Evolutionary conservation across 495 filamentous ascomycete species (phyloP).

Genomic region (Trichoderma reesei): DNA sequence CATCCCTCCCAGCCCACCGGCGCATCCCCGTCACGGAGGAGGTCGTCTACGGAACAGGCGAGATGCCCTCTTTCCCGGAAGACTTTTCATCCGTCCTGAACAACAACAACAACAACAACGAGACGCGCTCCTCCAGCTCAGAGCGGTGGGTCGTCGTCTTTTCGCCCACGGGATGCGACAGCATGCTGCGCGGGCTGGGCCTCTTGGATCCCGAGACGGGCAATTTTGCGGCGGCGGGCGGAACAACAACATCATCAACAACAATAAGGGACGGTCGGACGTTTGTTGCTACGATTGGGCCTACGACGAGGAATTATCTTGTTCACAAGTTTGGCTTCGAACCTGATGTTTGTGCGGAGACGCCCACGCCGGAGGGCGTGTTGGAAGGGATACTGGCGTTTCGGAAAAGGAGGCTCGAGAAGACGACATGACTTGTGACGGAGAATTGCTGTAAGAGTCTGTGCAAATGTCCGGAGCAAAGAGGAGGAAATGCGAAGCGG

Average conservation of each 20-base stretch:
- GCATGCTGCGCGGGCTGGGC: constrained; percentile 61
- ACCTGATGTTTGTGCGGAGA: constrained; percentile 73
- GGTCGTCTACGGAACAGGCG: constrained; percentile 76
- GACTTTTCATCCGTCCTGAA: constrained; percentile 45
- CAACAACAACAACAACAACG: too few species aligned
- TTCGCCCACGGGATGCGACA: constrained; percentile 78
- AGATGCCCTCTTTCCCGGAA: constrained; percentile 60
- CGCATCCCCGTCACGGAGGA: constrained; percentile 62
- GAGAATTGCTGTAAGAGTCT: background rate
- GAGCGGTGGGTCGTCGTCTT: constrained; percentile 84
- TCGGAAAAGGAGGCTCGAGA: background rate
- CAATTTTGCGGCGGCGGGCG: constrained; percentile 24
- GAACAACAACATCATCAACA: too few species aligned
- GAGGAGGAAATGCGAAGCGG: background rate
- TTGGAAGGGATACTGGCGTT: constrained; percentile 46
- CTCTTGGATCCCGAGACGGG: constrained; percentile 41
- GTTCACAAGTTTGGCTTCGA: constrained; percentile 53
- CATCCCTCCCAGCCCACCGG: constrained; percentile 26
- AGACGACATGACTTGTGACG: background rate
- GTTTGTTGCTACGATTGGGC: constrained; percentile 80
- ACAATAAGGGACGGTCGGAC: constrained; percentile 24
- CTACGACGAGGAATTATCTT: constrained; percentile 78
- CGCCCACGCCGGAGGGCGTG: constrained; percentile 78
- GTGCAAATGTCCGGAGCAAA: background rate
- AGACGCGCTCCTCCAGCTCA: constrained; percentile 18